Conservation (phyloP, 176 grass and related monocot species). For the Carex pumila region DNA sequence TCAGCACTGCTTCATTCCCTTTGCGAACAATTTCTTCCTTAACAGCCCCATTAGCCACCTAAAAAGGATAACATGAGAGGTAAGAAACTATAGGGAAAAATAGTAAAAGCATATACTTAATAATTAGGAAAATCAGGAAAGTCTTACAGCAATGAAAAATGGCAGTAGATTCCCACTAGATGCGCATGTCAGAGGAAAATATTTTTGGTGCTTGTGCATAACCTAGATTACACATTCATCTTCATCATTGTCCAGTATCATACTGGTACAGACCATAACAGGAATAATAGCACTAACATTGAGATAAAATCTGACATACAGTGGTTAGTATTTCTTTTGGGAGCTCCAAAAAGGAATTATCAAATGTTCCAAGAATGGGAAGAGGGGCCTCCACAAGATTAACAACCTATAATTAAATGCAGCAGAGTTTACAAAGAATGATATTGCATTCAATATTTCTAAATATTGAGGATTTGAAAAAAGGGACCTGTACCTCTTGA, state of each 20-base stretch:
- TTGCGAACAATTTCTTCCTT: conserved; percentile 67
- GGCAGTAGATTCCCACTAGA: conserved; percentile 65
- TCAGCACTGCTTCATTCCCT: conserved; percentile 97
- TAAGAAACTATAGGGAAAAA: conserved; percentile 6
- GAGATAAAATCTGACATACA: conserved; percentile 41
- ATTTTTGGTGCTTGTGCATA: conserved; percentile 98
- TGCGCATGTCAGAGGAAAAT: conserved; percentile 61
- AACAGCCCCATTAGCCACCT: conserved; percentile 86
- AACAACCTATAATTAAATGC: conserved; percentile 43
- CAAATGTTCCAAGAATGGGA: conserved; percentile 78
- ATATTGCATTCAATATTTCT: conserved; percentile 8
- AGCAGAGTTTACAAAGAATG: conserved; percentile 12
- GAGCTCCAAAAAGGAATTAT: conserved; percentile 87
- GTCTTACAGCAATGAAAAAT: conserved; percentile 84
- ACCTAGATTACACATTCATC: conserved; percentile 41
- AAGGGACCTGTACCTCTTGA: conserved; percentile 54
- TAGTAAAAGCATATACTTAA: background rate
- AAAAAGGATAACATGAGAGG: conserved; percentile 12
- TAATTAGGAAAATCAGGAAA: conserved; percentile 15
- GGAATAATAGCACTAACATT: background rate
- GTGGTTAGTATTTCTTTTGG: conserved; percentile 88
- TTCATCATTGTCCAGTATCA: conserved; percentile 1
- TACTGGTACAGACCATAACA: background rate
- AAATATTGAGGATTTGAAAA: conserved; percentile 12
- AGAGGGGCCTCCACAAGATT: conserved; percentile 84